Evolutionary conservation across 352 stramenopile genomes (phyloP), one percentile per base, ranked within the genome.

Genomic region (Pythium chondricola): DNA sequence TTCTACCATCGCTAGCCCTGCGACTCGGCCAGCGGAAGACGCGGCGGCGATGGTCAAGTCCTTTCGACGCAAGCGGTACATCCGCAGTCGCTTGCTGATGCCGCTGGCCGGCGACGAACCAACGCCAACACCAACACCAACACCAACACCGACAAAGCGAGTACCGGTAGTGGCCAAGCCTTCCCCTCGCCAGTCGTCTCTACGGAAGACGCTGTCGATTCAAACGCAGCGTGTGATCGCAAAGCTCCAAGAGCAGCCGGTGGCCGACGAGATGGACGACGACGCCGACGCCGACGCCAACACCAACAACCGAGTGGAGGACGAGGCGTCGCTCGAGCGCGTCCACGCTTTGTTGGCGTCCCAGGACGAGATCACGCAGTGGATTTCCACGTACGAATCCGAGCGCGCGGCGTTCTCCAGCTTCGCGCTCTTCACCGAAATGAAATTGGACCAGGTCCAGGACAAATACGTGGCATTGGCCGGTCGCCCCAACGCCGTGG

Each of bases 391-490:
- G 20, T 92, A 92, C 55, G 75, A 92, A 43, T 43, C 56, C 1
- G 78, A 92, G 31, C 80, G 75, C 8, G 31, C 67, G 10, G 67
- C 71, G 29, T 92, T 92, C 32, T 60, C 78, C 25, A 88, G 78
- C 6, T 92, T 88, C 41, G 76, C 81, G 7, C 64, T 92, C 8
- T 85, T 87, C 29, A 83, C 77, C 0, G 81, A 92, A 51, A 61
- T 81, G 26, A 92, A 92, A 44, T 50, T 92, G 14, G 76, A 92
- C 25, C 66, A 90, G 24, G 75, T 92, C n/a, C 67, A 79, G 22
- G 70, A 74, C 36, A 58, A 57, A 22, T 85, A 83, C 35, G 60
- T 75, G 20, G 38, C 43, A 2, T 53, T 75, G 3, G 62, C 66
- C 3, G 76, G 71, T 3, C 65, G 78, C 8, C 81, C 81, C 0